A percentile compares a stretch with the other conserved stretches of the same genome.
These are phyloP conservation scores for Aureobasidium subglaciale DNA, from an alignment of 2,329 filamentous ascomycete species.

Conservation along the genomic window DNA sequence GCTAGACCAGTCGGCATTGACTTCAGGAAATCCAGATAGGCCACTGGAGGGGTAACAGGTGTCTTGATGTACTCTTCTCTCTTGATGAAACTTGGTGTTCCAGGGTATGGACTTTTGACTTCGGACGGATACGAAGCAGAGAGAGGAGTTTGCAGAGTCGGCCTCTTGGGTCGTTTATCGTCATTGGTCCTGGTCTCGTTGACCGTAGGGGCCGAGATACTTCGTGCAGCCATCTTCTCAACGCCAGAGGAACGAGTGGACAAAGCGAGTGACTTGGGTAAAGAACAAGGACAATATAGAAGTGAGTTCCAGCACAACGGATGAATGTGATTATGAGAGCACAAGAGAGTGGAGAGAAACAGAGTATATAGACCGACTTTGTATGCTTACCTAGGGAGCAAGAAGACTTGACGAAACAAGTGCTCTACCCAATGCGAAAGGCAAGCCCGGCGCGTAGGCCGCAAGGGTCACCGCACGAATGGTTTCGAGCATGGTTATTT, in stretches of 20 bases:
- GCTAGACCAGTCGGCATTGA: slow-evolving; percentile 64
- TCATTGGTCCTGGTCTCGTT: slow-evolving; percentile 29
- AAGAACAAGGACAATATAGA: not conserved
- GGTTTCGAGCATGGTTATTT: slow-evolving; percentile 9
- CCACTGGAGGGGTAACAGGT: slow-evolving; percentile 81
- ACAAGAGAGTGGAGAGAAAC: slow-evolving; percentile 9
- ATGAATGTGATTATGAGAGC: slow-evolving; percentile 12
- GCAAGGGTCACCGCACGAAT: slow-evolving; percentile 5
- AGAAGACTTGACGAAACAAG: not conserved
- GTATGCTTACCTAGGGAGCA: slow-evolving; percentile 10
- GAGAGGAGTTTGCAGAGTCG: slow-evolving; percentile 48
- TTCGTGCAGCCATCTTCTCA: slow-evolving; percentile 15
- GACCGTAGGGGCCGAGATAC: slow-evolving; percentile 27
- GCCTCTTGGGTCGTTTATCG: slow-evolving; percentile 31
- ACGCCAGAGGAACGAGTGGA: not conserved
- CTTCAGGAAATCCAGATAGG: slow-evolving; percentile 90
- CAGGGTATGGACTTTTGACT: slow-evolving; percentile 58
- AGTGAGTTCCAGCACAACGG: not conserved
- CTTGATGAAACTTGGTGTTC: slow-evolving; percentile 58
- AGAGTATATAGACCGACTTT: slow-evolving; percentile 10
- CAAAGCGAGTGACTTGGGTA: slow-evolving; percentile 9
- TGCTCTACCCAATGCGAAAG: not conserved
- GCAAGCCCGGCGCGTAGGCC: slow-evolving; percentile 9
- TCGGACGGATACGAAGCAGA: slow-evolving; percentile 52
- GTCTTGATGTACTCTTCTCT: slow-evolving; percentile 62